Evolutionary conservation across 2,329 filamentous ascomycete species (phyloP), one percentile per base, ranked within the genome.

Genomic region (Fusarium humuli): DNA sequence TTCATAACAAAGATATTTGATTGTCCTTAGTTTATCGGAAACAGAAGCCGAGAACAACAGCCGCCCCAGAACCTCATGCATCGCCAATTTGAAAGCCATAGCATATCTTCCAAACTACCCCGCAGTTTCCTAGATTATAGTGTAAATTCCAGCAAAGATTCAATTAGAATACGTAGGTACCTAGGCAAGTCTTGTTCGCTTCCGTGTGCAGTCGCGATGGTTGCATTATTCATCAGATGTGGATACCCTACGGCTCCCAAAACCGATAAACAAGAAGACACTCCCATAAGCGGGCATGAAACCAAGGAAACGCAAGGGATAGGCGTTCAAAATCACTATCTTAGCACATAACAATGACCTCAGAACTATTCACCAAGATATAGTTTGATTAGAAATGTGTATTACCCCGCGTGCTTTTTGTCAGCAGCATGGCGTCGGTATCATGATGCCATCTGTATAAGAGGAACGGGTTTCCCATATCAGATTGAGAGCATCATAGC

Each of bases 161-260:
- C 5, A 11, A 9, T 11, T 25, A 25, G 23, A 25, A 25, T 25
- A 25, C 22, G 22, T 22, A 22, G 22, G 22, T 22, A 22, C 23
- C 23, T 12, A 49, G 27, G 11, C n/a, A 18, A 20, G 20, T 25
- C 32, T 40, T 14, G 16, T 23, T 47, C 14, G 20, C 22, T 20
- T 29, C 10, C 3, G 22, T 20, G 12, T 20, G 11, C 14, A 40
- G 7, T 42, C 22, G 42, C 12, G 25, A 49, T 49, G n/a, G 16
- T 37, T 49, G 23, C 20, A 47, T 45, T 47, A 29, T 46, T 27
- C 18, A 23, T 50, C n/a, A 22, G 11, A 30, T 34, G 52, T 47
- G 53, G 61, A 22, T 56, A 67, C 45, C 64, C 50, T 50, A 57
- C 40, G 44, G 56, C 27, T 57, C 7, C 13, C n/a, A 23, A 37